Base-by-base conservation (phyloP, 164 flowering plant genomes). In the Brasenia schreberi region DNA sequence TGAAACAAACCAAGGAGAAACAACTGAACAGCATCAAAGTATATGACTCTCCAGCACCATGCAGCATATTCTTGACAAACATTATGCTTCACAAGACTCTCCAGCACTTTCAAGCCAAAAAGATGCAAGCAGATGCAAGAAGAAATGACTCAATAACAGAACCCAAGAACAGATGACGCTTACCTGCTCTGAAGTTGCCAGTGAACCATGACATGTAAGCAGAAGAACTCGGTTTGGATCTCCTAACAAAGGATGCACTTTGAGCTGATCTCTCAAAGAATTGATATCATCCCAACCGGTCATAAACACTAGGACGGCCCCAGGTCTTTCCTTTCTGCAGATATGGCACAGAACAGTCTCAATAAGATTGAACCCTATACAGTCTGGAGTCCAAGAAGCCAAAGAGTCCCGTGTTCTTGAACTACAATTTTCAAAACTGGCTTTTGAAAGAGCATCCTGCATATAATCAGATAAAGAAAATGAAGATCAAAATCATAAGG, bases 251-350 rank as follows among this genome's bases (percentile, higher is more conserved):
- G 99, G 99, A 76, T 95, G 99, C 43, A 94, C 96, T 80, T 87
- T 95, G 70, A 92, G 69, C 74, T 91, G 97, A 79, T 95, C 97
- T 77, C 85, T 85, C 74, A 95, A 76, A 75, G 86, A 83, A 75
- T 94, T 95, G 67, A 95, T 95, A 81, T 95, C 99, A 72, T 95
- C 99, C 99, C 99, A 95, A 6, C 99, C 99, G 60, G 99, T 95
- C 99, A 95, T 87, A 73, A 95, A 95, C 68, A 95, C 97, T 70
- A 95, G 78, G 43, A 92, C 96, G 67, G 92, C 99, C 70, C 99
- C 99, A 19, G 89, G 84, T 6, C 96, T 79, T 76, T 95, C 99
- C 74, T 95, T 95, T 23, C 97, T 87, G 77, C 97, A 92, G 67
- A 95, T 89, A 75, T 95, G 97, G 70, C 97, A 92, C 61, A 95